Evolutionary conservation across 495 filamentous ascomycete genomes (phyloP), one percentile per base, ranked within the genome.

Genomic region (Penicillium waksmanii): DNA sequence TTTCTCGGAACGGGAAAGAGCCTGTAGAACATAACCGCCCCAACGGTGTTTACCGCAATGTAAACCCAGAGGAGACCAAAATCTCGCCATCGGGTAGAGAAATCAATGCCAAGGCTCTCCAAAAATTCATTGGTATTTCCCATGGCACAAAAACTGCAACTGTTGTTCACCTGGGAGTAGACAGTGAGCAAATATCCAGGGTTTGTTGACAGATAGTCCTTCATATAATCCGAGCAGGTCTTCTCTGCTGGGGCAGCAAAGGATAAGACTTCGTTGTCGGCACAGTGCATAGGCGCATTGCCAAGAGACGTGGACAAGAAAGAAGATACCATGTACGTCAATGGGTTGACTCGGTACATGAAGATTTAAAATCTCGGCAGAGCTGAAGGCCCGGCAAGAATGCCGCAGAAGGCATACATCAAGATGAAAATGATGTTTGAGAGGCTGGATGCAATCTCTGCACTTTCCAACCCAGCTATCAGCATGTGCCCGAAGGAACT

Each of bases 341-440:
- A 2, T 8, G 53, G 53, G 5, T n/a, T 35, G 4, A 47, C 27
- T 7, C 53, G 42, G 13, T 56, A 56, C 53, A 56, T 56, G 31
- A 56, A 56, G 17, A 48, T 48, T 43, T 43, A 56, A 43, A 56
- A 56, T 11, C 42, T 7, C 11, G 53, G 53, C 8, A 56, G 15
- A 10, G 53, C 53, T 12, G 17, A 21, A 19, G 53, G 52, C 3
- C 25, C 46, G 5, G 58, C 56, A 81, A 88, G 53, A 88, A 89
- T 55, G 12, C 79, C 55, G 69, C 88, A 90, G 73, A 80, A 89
- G 4, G 36, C 36, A 38, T 38, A 38, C 36, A 38, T 38, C 36
- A 38, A 13, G 12, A 38, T 85, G 52, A 77, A 70, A 3, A 83
- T 73, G 55, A 78, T 84, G 50, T 77, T 73, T 23, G 85, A 40